Conservation (phyloP, 768 basidiomycete species). For the Lactifluus pinguis region DNA sequence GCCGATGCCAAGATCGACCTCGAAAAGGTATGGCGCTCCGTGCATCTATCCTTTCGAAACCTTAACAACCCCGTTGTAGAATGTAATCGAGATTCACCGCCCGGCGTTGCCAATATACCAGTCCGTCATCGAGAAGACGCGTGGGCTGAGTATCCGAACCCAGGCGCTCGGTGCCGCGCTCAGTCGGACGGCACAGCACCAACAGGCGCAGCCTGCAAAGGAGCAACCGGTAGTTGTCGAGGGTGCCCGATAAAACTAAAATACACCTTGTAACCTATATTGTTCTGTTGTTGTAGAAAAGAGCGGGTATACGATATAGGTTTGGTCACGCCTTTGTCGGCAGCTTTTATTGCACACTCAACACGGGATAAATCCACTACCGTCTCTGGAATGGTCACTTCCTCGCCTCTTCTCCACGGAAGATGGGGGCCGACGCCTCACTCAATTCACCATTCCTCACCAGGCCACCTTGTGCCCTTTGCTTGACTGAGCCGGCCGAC, state of each 20-base stretch:
- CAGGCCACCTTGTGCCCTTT: too few species aligned
- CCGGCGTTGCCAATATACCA: slow-evolving; percentile 88
- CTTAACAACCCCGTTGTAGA: slow-evolving; percentile 40
- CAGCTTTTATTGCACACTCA: not conserved
- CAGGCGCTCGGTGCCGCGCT: slow-evolving; percentile 83
- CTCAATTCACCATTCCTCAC: too few species aligned
- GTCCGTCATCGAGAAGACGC: slow-evolving; percentile 90
- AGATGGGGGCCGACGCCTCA: too few species aligned
- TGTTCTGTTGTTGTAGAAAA: not conserved
- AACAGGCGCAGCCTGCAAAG: slow-evolving; percentile 6
- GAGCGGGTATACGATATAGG: not conserved
- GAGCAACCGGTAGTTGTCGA: slow-evolving; percentile 21
- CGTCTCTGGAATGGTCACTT: too few species aligned
- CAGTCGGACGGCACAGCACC: slow-evolving; percentile 27
- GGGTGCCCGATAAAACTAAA: slow-evolving; percentile 18
- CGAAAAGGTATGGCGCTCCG: slow-evolving; percentile 57
- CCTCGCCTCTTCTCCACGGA: too few species aligned
- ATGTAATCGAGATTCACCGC: slow-evolving; percentile 92
- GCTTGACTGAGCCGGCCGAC: too few species aligned
- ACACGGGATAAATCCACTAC: not conserved
- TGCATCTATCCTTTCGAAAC: not conserved
- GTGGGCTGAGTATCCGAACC: slow-evolving; percentile 83
- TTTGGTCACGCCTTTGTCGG: not conserved
- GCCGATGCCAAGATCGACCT: slow-evolving; percentile 97
- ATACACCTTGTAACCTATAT: not conserved